Evolutionary conservation across 2,329 filamentous ascomycete genomes (phyloP).

Genomic region (Neospermospora avenae): DNA sequence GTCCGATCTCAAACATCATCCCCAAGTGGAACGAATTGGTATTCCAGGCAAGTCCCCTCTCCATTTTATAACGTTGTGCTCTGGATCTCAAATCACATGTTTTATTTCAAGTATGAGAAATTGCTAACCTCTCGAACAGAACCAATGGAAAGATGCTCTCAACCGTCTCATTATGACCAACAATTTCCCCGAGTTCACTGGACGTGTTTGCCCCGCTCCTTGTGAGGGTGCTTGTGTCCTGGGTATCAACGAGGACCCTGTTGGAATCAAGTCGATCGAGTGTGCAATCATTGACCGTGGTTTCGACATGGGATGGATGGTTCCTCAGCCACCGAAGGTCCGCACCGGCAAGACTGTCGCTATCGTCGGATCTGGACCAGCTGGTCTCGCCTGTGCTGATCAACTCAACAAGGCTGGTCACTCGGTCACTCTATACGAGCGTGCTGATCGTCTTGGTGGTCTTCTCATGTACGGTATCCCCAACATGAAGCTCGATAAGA

Average conservation of each 20-base stretch:
- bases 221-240: slow-evolving; percentile 95
- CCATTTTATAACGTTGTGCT: background rate
- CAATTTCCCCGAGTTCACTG: slow-evolving; percentile 98
- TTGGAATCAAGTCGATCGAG: slow-evolving; percentile 97
- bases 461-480: slow-evolving; percentile 98
- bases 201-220: slow-evolving; percentile 92
- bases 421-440: slow-evolving; percentile 85
- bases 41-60: slow-evolving; percentile 38
- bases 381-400: slow-evolving; percentile 85
- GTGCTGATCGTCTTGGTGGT: slow-evolving; percentile 84
- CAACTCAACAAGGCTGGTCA: slow-evolving; percentile 94
- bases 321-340: slow-evolving; percentile 71
- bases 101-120: background rate
- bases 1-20: slow-evolving; percentile 96
- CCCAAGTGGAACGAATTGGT: slow-evolving; percentile 93
- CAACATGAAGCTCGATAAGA: slow-evolving; percentile 99
- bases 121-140: slow-evolving; percentile 34
- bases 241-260: slow-evolving; percentile 94
- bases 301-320: slow-evolving; percentile 98
- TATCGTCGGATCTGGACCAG: slow-evolving; percentile 86
- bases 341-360: slow-evolving; percentile 87
- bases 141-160: slow-evolving; percentile 86
- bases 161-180: slow-evolving; percentile 94
- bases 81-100: background rate
- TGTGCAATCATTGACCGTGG: slow-evolving; percentile 97